Evolutionary conservation across 2,329 filamentous ascomycete species (phyloP).

Genomic region (Xylaria sp.): DNA sequence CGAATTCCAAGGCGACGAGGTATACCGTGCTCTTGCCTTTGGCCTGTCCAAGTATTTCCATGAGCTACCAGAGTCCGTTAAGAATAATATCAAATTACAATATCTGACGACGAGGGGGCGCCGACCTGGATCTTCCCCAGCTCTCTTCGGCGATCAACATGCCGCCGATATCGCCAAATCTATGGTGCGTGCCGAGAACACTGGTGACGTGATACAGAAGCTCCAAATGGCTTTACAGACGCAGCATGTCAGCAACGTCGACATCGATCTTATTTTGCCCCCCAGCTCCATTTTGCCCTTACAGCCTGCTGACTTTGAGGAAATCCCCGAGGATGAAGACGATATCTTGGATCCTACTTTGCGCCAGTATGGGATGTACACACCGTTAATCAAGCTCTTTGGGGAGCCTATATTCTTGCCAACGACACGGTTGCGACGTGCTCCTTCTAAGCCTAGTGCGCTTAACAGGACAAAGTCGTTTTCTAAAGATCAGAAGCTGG

Average conservation of each 20-base stretch:
- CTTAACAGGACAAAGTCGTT: constrained; percentile 83
- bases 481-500: constrained; percentile 82
- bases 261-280: constrained; percentile 88
- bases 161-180: constrained; percentile 88
- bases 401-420: constrained; percentile 89
- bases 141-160: constrained; percentile 89
- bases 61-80: constrained; percentile 83
- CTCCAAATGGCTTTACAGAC: constrained; percentile 81
- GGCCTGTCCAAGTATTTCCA: constrained; percentile 94
- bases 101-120: constrained; percentile 65
- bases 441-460: constrained; percentile 86
- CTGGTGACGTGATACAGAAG: constrained; percentile 75
- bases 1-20: constrained; percentile 94
- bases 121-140: constrained; percentile 71
- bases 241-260: constrained; percentile 84
- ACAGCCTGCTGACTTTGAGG: constrained; percentile 68
- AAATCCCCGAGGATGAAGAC: constrained; percentile 71
- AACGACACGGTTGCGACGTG: constrained; percentile 83
- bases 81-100: constrained; percentile 72
- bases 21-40: constrained; percentile 90
- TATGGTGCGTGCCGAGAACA: constrained; percentile 85
- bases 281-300: constrained; percentile 77
- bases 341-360: constrained; percentile 72
- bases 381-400: constrained; percentile 79
- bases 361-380: constrained; percentile 81